Evolutionary conservation across 495 filamentous ascomycete species (phyloP).

Genomic region (Aspergillus conjunctus): DNA sequence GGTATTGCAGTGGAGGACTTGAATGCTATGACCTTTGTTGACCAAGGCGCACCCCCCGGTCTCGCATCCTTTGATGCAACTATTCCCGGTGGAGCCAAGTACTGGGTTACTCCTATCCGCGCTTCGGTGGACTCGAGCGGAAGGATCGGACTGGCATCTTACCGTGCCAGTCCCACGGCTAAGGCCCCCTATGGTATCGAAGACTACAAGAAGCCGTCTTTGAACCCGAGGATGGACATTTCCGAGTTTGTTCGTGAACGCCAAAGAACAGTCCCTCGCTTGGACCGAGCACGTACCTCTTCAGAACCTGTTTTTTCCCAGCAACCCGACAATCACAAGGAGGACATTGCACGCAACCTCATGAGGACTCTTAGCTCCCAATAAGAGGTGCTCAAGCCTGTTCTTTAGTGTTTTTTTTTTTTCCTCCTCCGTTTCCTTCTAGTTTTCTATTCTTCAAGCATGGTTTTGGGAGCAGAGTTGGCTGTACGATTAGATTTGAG

Average conservation of each 20-base stretch:
- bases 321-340: slow-evolving; percentile 15
- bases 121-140: slow-evolving; percentile 64
- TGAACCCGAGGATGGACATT: slow-evolving; percentile 24
- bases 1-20: slow-evolving; percentile 53
- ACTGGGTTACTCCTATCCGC: slow-evolving; percentile 58
- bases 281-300: slow-evolving; percentile 31
- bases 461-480: slow-evolving; percentile 28
- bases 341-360: slow-evolving; percentile 40
- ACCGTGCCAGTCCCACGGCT: slow-evolving; percentile 44
- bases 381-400: not conserved
- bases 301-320: not conserved
- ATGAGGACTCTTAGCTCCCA: slow-evolving; percentile 31
- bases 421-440: slow-evolving; percentile 4
- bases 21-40: slow-evolving; percentile 41
- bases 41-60: slow-evolving; percentile 37
- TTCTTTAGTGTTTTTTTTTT: slow-evolving; percentile 4
- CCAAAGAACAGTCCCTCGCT: slow-evolving; percentile 34
- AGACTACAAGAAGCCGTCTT: slow-evolving; percentile 36
- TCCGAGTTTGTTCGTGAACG: slow-evolving; percentile 31
- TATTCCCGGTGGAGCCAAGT: slow-evolving; percentile 65
- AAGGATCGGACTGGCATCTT: slow-evolving; percentile 53
- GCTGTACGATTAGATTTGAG: slow-evolving; percentile 46
- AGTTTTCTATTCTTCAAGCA: slow-evolving; percentile 6
- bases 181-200: slow-evolving; percentile 53
- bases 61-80: slow-evolving; percentile 58